Percentiles rank a stretch among this genome's conserved stretches.
phyloP scores from a whole-genome alignment of 169 alveolate genomes.

The Plasmodium adleri region DNA sequence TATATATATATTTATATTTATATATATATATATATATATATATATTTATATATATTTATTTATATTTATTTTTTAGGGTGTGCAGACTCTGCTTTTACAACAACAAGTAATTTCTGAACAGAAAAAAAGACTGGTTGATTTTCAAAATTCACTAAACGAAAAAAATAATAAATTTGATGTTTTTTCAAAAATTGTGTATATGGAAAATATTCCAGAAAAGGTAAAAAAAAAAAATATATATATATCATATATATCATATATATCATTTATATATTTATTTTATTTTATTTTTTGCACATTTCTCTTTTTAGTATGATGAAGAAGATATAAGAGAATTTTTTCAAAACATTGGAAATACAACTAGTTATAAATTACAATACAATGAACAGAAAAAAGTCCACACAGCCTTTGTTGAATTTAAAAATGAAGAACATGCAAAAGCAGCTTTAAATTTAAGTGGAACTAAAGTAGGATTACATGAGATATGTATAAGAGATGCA shows the following conservation, averaged over 20 bases:
- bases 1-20: background rate
- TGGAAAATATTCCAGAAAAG: slow-evolving; percentile 64
- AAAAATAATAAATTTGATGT: slow-evolving; percentile 69
- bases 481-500: slow-evolving; percentile 69
- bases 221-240: slow-evolving; percentile 4
- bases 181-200: slow-evolving; percentile 64
- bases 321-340: slow-evolving; percentile 73
- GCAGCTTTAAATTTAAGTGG: slow-evolving; percentile 78
- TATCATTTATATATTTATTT: background rate
- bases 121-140: slow-evolving; percentile 56
- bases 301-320: slow-evolving; percentile 64
- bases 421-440: slow-evolving; percentile 75
- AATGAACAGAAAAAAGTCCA: slow-evolving; percentile 41
- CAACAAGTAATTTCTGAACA: slow-evolving; percentile 35
- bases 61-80: slow-evolving; percentile 9
- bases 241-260: background rate
- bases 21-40: background rate
- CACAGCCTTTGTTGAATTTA: slow-evolving; percentile 78
- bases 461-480: slow-evolving; percentile 39
- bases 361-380: slow-evolving; percentile 58
- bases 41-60: background rate
- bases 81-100: slow-evolving; percentile 26
- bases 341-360: slow-evolving; percentile 74
- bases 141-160: slow-evolving; percentile 56
- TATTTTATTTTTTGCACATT: background rate